Evolutionary conservation across 805 yeast species (phyloP).

Genomic region (Kuraishia piskuri): DNA sequence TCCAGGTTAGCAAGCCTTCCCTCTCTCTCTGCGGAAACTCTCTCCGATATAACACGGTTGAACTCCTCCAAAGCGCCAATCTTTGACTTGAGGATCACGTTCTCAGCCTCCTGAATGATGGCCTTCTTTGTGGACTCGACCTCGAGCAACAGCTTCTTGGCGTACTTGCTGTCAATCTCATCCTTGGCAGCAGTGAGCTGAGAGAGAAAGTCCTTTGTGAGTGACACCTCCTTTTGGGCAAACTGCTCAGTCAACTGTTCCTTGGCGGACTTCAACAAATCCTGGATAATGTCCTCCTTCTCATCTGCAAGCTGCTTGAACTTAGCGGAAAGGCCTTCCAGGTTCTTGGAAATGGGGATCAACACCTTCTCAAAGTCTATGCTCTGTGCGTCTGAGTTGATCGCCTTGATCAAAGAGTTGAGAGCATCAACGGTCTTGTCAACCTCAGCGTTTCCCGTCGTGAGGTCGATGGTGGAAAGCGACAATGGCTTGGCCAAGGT

Average conservation of each 20-base stretch:
- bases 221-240: conserved; percentile 39
- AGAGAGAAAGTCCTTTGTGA: conserved; percentile 48
- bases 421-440: conserved; percentile 25
- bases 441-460: conserved; percentile 22
- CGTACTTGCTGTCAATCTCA: conserved; percentile 51
- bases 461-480: conserved; percentile 22
- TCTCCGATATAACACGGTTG: conserved; percentile 44
- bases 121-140: conserved; percentile 58
- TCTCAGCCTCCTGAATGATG: conserved; percentile 63
- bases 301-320: conserved; percentile 11
- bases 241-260: conserved; percentile 19
- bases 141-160: conserved; percentile 50
- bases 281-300: conserved; percentile 13
- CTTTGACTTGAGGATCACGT: conserved; percentile 59
- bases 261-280: conserved; percentile 19
- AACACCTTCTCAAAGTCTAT: conserved; percentile 6
- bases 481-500: conserved; percentile 7
- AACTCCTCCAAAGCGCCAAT: conserved; percentile 63
- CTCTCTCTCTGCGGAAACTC: conserved; percentile 66
- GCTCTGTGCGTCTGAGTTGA: conserved; percentile 15
- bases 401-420: conserved; percentile 24
- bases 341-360: not conserved
- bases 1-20: conserved; percentile 68
- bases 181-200: conserved; percentile 57
- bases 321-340: conserved; percentile 12